phyloP scores from a whole-genome alignment of 2,329 filamentous ascomycete genomes.

The Neofusicoccum sp. region DNA sequence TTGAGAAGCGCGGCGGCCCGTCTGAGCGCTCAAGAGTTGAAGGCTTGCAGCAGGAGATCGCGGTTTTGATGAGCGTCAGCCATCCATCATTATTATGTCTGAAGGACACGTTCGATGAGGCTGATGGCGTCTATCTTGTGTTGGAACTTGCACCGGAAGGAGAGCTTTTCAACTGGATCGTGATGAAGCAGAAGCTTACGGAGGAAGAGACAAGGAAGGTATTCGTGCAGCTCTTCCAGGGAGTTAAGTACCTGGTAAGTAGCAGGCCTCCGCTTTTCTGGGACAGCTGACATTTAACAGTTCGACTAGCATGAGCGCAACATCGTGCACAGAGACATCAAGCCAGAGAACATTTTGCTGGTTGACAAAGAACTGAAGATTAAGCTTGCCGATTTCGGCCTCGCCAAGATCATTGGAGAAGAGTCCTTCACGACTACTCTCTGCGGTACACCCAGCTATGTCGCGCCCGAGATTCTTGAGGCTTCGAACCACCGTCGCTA shows the following conservation, averaged over 20 bases:
- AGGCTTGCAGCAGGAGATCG: constrained; percentile 91
- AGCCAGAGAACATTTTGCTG: constrained; percentile 93
- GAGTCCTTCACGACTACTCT: constrained; percentile 97
- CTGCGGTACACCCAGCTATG: constrained; percentile 94
- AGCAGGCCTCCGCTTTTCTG: too few species aligned
- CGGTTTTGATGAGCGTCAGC: constrained; percentile 94
- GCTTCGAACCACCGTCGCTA: constrained; percentile 82
- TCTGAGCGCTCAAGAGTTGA: constrained; percentile 84
- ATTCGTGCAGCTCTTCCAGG: constrained; percentile 89
- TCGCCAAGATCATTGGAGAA: constrained; percentile 98
- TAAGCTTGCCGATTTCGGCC: constrained; percentile 93
- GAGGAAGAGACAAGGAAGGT: constrained; percentile 84
- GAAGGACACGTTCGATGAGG: constrained; percentile 93
- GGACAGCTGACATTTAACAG: constrained; percentile 26
- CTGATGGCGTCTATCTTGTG: constrained; percentile 86
- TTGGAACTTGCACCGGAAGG: constrained; percentile 89
- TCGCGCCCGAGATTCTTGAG: constrained; percentile 92
- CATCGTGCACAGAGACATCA: constrained; percentile 97
- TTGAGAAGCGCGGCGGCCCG: constrained; percentile 80
- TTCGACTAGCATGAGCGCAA: constrained; percentile 81
- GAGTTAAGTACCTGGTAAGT: constrained; percentile 88
- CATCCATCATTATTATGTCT: constrained; percentile 91
- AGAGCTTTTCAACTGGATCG: constrained; percentile 94
- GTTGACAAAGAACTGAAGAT: constrained; percentile 82
- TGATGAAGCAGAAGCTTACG: constrained; percentile 83